Conservation (phyloP, 306 rosid species). For the Vigna unguiculata region DNA sequence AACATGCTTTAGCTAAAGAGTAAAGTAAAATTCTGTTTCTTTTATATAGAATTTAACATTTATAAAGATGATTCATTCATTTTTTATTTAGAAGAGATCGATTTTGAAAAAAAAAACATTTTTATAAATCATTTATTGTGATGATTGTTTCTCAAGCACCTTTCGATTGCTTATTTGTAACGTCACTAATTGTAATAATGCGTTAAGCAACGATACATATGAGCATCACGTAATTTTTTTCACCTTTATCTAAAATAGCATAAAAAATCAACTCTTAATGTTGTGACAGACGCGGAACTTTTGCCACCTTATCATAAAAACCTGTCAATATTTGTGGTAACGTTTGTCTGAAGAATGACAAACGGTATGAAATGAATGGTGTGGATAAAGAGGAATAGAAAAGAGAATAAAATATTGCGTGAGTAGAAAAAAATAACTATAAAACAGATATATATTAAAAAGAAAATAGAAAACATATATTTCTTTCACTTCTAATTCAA, state of each 20-base stretch:
- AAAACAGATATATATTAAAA: too few relatives aligned
- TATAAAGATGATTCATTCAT: not conserved
- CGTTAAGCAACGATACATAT: constrained; percentile 22
- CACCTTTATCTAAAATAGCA: constrained; percentile 7
- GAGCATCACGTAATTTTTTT: constrained; percentile 10
- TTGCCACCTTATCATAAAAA: constrained; percentile 22
- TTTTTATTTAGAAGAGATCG: too few relatives aligned
- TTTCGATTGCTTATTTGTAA: constrained; percentile 8
- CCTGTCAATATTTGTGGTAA: too few relatives aligned
- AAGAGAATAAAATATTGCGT: not conserved
- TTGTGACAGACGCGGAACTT: constrained; percentile 30
- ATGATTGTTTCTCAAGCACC: not conserved
- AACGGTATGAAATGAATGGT: not conserved
- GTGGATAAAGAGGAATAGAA: not conserved
- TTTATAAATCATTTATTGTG: not conserved
- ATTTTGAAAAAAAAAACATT: not conserved
- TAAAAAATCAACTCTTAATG: too few relatives aligned
- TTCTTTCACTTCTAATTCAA: too few relatives aligned
- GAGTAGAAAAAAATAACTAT: not conserved
- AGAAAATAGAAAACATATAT: too few relatives aligned
- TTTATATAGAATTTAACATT: not conserved
- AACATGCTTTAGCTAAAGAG: not conserved
- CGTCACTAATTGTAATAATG: not conserved
- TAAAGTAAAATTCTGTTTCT: not conserved
- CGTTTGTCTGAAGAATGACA: not conserved